Percentiles rank a stretch among this genome's conserved stretches.
phyloP scores from a whole-genome alignment of 805 yeast genomes.

The Zygoascus biomembranicola region DNA sequence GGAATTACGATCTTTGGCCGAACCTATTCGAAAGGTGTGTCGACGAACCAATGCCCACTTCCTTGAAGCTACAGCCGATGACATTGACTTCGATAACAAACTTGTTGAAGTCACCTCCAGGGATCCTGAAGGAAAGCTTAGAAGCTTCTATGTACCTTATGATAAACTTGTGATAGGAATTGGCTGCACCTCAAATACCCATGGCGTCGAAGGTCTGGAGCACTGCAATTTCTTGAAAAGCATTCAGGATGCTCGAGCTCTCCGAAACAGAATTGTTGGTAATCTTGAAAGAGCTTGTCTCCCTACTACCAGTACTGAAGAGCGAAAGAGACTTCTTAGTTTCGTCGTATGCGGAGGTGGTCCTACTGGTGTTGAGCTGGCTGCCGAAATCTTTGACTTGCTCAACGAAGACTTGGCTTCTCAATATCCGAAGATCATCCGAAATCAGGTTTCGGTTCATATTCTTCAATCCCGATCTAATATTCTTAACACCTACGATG shows the following conservation, averaged over 20 bases:
- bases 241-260: conserved; percentile 53
- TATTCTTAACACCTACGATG: conserved; percentile 61
- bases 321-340: conserved; percentile 53
- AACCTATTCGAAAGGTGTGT: conserved; percentile 53
- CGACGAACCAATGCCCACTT: conserved; percentile 49
- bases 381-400: conserved; percentile 61
- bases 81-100: conserved; percentile 47
- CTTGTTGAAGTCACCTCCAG: conserved; percentile 47
- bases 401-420: conserved; percentile 55
- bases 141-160: conserved; percentile 56
- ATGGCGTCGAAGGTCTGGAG: conserved; percentile 63
- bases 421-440: conserved; percentile 48
- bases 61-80: conserved; percentile 53
- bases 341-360: conserved; percentile 97
- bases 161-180: conserved; percentile 62
- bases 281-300: conserved; percentile 55
- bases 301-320: conserved; percentile 57
- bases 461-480: conserved; percentile 62
- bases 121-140: conserved; percentile 3
- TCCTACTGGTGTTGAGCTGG: conserved; percentile 75
- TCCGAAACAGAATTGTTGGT: conserved; percentile 46
- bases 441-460: conserved; percentile 59
- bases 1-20: conserved; percentile 55
- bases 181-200: conserved; percentile 61
- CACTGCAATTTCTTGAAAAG: conserved; percentile 55